Evolutionary conservation across 495 filamentous ascomycete genomes (phyloP).

Genomic region (Penicillium macrosclerotiorum): DNA sequence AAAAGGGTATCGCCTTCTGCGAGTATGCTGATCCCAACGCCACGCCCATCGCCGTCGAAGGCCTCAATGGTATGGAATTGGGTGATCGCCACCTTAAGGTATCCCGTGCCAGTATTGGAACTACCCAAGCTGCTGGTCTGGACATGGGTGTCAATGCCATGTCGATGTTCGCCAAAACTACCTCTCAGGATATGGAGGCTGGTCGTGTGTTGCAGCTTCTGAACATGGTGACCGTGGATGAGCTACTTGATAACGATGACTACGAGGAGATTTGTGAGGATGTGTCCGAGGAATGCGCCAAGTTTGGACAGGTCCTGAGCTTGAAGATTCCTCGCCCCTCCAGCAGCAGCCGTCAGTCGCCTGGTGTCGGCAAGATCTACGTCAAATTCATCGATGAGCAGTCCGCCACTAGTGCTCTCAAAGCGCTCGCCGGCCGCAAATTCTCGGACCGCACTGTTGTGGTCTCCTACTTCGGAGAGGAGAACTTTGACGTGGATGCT

Average conservation of each 20-base stretch:
- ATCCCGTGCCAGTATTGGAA: conserved; percentile 83
- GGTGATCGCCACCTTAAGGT: conserved; percentile 85
- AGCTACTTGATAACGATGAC: conserved; percentile 89
- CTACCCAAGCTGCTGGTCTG: conserved; percentile 81
- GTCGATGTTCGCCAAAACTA: conserved; percentile 97
- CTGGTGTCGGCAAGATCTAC: conserved; percentile 96
- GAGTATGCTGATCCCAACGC: conserved; percentile 79
- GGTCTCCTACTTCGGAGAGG: conserved; percentile 86
- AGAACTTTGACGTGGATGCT: conserved; percentile 30
- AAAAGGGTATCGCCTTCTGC: conserved; percentile 91
- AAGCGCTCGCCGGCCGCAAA: conserved; percentile 85
- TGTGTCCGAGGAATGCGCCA: conserved; percentile 84
- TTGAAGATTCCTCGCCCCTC: conserved; percentile 89
- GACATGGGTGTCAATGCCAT: conserved; percentile 98
- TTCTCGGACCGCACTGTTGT: conserved; percentile 96
- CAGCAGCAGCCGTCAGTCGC: conserved; percentile 73
- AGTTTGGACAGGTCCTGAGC: conserved; percentile 79
- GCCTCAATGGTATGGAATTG: conserved; percentile 87
- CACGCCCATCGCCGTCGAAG: conserved; percentile 85
- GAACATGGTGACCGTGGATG: conserved; percentile 97
- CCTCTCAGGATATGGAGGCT: conserved; percentile 69
- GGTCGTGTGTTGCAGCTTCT: conserved; percentile 84
- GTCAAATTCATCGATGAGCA: conserved; percentile 85
- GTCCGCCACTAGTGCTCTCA: conserved; percentile 77
- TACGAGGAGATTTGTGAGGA: conserved; percentile 97